Base-by-base conservation (phyloP, 176 grass and related monocot species). In the Oryza nivara region DNA sequence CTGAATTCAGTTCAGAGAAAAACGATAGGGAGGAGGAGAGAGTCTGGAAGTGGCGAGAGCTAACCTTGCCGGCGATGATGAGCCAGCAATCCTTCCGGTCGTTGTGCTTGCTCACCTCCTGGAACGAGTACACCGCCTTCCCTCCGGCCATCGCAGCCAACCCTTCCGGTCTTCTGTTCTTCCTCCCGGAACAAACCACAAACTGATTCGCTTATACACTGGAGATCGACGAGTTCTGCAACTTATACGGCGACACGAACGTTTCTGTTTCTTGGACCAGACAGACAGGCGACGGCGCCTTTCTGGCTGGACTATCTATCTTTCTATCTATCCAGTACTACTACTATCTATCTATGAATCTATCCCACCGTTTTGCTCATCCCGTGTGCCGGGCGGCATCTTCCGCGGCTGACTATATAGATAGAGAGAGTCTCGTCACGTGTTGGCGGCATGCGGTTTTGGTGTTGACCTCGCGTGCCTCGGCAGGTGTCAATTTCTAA, bases 11-110 rank as follows among this genome's bases (percentile, higher is more conserved):
- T 32, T 32, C 30, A 32, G 30, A 32, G 30, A 32, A 78, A 71
- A 48, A 10, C 11, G 34, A 7, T 14, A 11, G 11, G 60, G 19
- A 9, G 8, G 82, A 16, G 9, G 67, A 74, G 68, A 66, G 30
- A 32, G 30, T 32, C 30, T 66, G 20, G 34, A 84, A 10, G 11
- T 72, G 74, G 10, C 49, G 80, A 32, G 23, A 19, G 51, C 76
- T 72, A 1, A 40, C 94, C 92, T 97, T 97, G 65, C 91, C 91
- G 40, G 58, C 58, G 87, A 97, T 90, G 89, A 97, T 60, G 79
- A 97, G 71, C 94, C 94, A 97, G 88, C 94, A 97, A 77, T 97
- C 94, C 45, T 94, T 82, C 7, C 87, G 34, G 0, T 64, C 52
- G 11, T n/a, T 80, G 91, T 97, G 94, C 89, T 86, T 84, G 16